Evolutionary conservation across 345 rosid genomes (phyloP), one percentile per base, ranked within the genome.

Genomic region (Eucalyptus microcorys): DNA sequence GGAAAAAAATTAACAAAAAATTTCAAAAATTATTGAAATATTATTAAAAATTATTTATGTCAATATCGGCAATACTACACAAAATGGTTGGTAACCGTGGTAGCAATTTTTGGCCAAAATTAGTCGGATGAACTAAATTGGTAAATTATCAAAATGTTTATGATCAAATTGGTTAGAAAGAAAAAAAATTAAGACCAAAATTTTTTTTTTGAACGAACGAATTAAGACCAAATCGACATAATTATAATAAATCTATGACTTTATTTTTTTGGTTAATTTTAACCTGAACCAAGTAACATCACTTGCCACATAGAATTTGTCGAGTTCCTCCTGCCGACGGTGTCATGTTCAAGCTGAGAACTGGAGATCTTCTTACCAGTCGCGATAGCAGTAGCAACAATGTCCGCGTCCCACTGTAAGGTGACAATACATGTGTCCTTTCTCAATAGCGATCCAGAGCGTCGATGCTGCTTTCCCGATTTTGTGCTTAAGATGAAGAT

Each of bases 11-110:
- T 55, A 24, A 55, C 12, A 24, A 55, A 55, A 55, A 55, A 0
- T 55, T 52, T 0, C 2, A 55, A 55, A 55, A 10, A 24, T 4
- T 1, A 4, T 22, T 22, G 24, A 24, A 55, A 55, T 22, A 22
- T 55, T 55, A 24, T 55, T 55, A 55, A 55, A 22, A 24, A 26
- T 24, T 10, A 22, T 24, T 1, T 5, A 55, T 24, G 30, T 22
- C 14, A 24, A 22, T 10, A 8, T 9, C 5, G 13, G 3, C 4
- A 24, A 5, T 24, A 4, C 6, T 55, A 55, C 3, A 0, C 19
- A 55, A 55, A 24, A 55, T 8, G 10, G 27, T 21, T 55, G 12
- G 61, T 24, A 55, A 22, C 1, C 1, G 3, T 24, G 13, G 12
- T 24, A 24, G 30, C 0, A 1, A 55, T 24, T 24, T 55, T 24